Evolutionary conservation across 768 basidiomycete genomes (phyloP), one percentile per base, ranked within the genome.

Genomic region (Leucocoprinus birnbaumii): DNA sequence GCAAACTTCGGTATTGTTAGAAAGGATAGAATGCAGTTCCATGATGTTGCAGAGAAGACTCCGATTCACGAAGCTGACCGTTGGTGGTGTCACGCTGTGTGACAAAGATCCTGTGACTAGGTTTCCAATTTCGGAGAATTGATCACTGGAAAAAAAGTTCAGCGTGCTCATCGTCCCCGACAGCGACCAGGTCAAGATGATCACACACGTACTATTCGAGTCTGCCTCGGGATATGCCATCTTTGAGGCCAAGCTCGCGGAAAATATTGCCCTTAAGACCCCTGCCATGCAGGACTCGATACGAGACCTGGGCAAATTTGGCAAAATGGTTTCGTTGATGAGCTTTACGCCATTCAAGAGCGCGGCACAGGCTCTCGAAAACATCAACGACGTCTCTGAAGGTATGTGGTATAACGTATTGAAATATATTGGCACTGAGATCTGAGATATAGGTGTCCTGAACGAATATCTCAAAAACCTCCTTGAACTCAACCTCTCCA

Each of bases 321-420:
- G 82, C 56, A 94, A 93, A 77, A 94, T 96, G 89, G 91, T 97
- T 58, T 78, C 86, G 63, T 73, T 98, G 66, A 68, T 89, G 69
- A 94, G 91, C 68, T 98, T 98, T 76, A 82, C 87, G 52, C 95
- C 96, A 0, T 98, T 96, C 80, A 92, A 91, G 71, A 94, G 78
- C 57, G 93, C 94, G 21, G 94, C 91, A 0, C 87, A 95, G 67
- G 94, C 94, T 31, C 77, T 98, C 61, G 94, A 98, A 74, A 98
- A 97, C 62, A 87, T 88, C 49, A 98, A 98, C 67, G 96, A 98
- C 71, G 71, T 98, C 14, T 97, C 95, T 9, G 95, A 98, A 79
- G 94, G 96, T 94, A 58, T 26, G 83, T 73, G 24, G 13, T 13
- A 9, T 3, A 1, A 38, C 3, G 10, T 56, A 26, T 50, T 38